Evolutionary conservation across 176 grass and related monocot species (phyloP).

Genomic region (Aechmea fasciata): DNA sequence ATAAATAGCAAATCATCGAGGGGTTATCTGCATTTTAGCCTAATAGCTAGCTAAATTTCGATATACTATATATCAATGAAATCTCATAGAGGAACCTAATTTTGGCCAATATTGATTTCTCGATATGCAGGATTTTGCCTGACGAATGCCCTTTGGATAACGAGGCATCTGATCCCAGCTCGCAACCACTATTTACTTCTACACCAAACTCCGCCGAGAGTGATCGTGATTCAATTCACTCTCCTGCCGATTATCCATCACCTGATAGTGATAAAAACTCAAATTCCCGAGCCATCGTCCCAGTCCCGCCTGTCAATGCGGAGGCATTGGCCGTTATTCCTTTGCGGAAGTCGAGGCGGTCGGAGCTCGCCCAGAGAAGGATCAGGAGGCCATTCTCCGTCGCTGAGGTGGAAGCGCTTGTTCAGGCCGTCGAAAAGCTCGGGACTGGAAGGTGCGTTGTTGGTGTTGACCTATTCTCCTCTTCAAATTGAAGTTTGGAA

Average conservation of each 20-base stretch:
- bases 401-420: conserved; percentile 90
- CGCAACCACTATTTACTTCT: conserved; percentile 44
- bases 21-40: too few species aligned
- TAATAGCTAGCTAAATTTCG: too few species aligned
- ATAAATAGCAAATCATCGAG: too few species aligned
- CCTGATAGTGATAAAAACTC: conserved; percentile 60
- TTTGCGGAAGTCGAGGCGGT: conserved; percentile 26
- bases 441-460: conserved; percentile 87
- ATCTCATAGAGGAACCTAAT: too few species aligned
- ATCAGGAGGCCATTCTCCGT: conserved; percentile 92
- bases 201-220: conserved; percentile 52
- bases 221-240: conserved; percentile 58
- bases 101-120: conserved; percentile 2
- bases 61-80: too few species aligned
- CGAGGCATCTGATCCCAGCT: conserved; percentile 30
- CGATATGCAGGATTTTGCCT: conserved; percentile 43
- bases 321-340: conserved; percentile 22
- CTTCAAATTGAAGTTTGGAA: neutral
- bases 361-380: conserved; percentile 48
- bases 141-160: conserved; percentile 31
- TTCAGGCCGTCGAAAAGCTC: conserved; percentile 91
- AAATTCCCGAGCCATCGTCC: conserved; percentile 40
- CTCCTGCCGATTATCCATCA: conserved; percentile 37
- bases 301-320: conserved; percentile 27
- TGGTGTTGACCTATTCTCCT: neutral